Evolutionary conservation across 345 rosid species (phyloP).

Genomic region (Abelmoschus esculentus): DNA sequence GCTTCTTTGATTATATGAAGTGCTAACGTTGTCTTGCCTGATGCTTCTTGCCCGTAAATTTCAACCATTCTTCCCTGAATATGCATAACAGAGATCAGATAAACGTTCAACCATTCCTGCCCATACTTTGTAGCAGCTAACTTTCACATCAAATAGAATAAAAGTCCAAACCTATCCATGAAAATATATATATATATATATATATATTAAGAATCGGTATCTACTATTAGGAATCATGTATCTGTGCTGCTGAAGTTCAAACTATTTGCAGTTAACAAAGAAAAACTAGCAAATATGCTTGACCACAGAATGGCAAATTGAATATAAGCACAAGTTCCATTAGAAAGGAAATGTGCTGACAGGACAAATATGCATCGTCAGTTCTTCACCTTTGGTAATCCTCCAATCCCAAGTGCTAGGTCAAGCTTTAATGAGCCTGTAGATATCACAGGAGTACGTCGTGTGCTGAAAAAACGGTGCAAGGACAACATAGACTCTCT

Average conservation of each 20-base stretch:
- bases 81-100: slow-evolving; percentile 14
- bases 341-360: background rate
- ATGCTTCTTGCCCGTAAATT: slow-evolving; percentile 88
- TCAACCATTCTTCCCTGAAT: slow-evolving; percentile 89
- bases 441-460: slow-evolving; percentile 68
- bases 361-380: slow-evolving; percentile 7
- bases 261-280: background rate
- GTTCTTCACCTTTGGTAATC: slow-evolving; percentile 74
- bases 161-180: background rate
- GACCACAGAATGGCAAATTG: background rate
- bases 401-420: slow-evolving; percentile 79
- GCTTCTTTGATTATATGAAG: slow-evolving; percentile 95
- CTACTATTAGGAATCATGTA: background rate
- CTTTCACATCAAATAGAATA: background rate
- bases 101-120: too few relatives aligned
- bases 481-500: slow-evolving; percentile 65
- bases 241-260: background rate
- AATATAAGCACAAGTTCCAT: background rate
- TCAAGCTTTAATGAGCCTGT: slow-evolving; percentile 92
- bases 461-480: slow-evolving; percentile 48
- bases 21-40: slow-evolving; percentile 93
- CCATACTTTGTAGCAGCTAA: background rate
- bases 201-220: background rate
- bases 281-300: background rate
- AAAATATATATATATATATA: too few relatives aligned